phyloP scores from a whole-genome alignment of 129 eudicot species.

The Glebionis coronaria region DNA sequence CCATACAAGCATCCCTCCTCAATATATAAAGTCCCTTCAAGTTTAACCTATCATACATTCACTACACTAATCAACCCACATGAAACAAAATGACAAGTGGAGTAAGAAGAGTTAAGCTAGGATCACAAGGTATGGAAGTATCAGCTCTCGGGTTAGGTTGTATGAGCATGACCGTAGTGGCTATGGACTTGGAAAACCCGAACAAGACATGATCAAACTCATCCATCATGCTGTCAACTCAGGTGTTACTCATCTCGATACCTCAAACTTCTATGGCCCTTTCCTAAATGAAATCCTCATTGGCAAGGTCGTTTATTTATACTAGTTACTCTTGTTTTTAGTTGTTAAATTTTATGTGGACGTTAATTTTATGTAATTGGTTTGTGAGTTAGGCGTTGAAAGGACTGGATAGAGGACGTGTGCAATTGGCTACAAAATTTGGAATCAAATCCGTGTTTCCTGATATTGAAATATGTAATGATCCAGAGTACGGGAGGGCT shows the following conservation, averaged over 20 bases:
- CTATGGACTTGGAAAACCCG: constrained; percentile 44
- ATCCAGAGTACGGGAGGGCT: constrained; percentile 42
- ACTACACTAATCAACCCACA: neutral
- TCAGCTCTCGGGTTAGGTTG: constrained; percentile 54
- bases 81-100: constrained; percentile 3
- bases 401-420: constrained; percentile 36
- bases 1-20: too few relatives aligned
- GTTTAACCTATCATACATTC: too few relatives aligned
- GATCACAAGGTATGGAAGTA: constrained; percentile 53
- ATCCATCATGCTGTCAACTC: constrained; percentile 45
- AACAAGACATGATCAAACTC: constrained; percentile 42
- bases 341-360: neutral
- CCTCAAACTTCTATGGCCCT: constrained; percentile 48
- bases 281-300: constrained; percentile 44
- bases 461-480: constrained; percentile 24
- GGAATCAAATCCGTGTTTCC: constrained; percentile 31
- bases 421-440: constrained; percentile 30
- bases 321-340: neutral
- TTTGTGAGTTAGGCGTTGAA: constrained; percentile 23
- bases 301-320: constrained; percentile 35
- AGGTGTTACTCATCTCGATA: constrained; percentile 48
- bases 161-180: constrained; percentile 31
- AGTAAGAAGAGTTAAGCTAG: constrained; percentile 45
- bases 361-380: neutral
- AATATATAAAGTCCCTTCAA: too few relatives aligned